Conservation (phyloP, 23 red algal species). For the Gracilariopsis chorda region DNA sequence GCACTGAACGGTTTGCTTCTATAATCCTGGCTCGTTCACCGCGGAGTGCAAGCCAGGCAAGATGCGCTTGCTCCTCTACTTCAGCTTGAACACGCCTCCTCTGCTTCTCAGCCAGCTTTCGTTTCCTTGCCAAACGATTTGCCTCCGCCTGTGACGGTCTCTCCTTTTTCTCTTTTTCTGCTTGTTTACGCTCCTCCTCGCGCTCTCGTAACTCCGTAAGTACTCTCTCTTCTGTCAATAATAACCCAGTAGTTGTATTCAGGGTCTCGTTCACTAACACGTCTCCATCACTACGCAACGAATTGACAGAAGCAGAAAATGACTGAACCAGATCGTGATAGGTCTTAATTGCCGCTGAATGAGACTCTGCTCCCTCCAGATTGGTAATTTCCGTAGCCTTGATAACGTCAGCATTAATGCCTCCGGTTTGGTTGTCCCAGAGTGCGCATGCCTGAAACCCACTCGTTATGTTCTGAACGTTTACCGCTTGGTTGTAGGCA, state of each 20-base stretch:
- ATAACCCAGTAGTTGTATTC: constrained; percentile 10
- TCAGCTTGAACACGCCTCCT: too few species aligned
- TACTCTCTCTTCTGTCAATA: neutral
- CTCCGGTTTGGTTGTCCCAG: neutral
- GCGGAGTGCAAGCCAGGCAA: too few species aligned
- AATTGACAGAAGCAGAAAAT: too few species aligned
- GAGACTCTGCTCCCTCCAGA: neutral
- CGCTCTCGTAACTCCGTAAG: neutral
- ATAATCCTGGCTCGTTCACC: too few species aligned
- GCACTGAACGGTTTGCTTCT: too few species aligned
- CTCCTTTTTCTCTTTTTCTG: too few species aligned
- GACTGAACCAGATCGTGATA: too few species aligned
- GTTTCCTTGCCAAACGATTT: too few species aligned
- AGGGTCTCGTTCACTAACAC: neutral
- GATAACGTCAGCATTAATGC: neutral
- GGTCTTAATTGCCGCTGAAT: neutral
- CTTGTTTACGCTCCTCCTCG: too few species aligned
- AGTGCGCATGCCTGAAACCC: neutral
- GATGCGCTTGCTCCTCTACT: too few species aligned
- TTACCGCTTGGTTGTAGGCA: neutral
- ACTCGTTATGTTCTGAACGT: neutral
- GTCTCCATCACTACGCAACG: neutral
- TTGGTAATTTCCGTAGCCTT: neutral
- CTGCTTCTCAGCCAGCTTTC: too few species aligned
- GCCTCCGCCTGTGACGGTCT: too few species aligned